Base-by-base conservation (phyloP, 768 basidiomycete genomes). In the Trametopsis cervina region DNA sequence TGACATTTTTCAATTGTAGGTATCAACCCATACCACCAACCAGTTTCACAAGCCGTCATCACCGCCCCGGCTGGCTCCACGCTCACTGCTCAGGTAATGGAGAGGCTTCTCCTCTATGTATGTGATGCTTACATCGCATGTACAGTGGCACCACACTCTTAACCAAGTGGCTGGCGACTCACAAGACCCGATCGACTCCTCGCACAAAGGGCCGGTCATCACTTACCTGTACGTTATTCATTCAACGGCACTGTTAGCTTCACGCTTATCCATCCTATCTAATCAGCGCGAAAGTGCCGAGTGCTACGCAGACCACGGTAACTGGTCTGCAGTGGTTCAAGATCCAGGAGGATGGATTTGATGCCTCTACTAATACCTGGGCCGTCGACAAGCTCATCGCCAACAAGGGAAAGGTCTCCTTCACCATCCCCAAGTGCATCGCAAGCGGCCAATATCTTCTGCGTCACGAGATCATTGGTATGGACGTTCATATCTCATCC, bases 261-360 rank as follows among this genome's bases (percentile, higher is more conserved):
- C 18, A 13, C 25, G 37, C 38, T 20, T 10, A 22, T 9, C 4
- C 17, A 17, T 4, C 12, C 2, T 2, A 13, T 4, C 2, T 1
- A n/a, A 4, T n/a, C 23, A 79, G 76, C 3, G 76, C 76, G 4
- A 50, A 69, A 64, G 59, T 73, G 61, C 47, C 68, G 24, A 64
- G 63, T 49, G 78, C 78, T 7, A 69, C 69, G 0, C 74, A 77
- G 50, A 60, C 66, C 3, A 46, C 45, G 22, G 71, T 76, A 3
- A 77, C 75, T 1, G 71, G 76, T 17, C 61, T 75, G 7, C 60
- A 70, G 44, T 77, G 76, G 76, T 78, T 78, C 66, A 78, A 61
- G 63, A 74, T 77, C 49, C 73, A 67, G 52, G 65, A 77, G 50
- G 75, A 73, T 46, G 72, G 72, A 11, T 63, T 65, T 37, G 57